Percentiles rank a stretch among this genome's conserved stretches.
phyloP scores from a whole-genome alignment of 2,329 filamentous ascomycete species.

The Periconia digitata region DNA sequence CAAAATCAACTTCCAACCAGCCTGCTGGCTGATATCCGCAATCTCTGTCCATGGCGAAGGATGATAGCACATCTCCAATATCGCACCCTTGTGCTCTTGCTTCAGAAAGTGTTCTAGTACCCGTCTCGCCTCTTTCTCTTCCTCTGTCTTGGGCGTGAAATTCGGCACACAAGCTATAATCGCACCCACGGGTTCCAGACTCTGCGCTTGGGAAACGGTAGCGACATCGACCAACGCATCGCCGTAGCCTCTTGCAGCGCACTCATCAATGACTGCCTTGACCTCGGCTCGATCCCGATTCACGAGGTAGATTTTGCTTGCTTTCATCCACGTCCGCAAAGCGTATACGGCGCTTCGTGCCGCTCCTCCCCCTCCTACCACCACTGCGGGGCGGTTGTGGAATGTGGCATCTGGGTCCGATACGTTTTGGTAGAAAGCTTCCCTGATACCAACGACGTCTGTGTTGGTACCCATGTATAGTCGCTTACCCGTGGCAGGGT shows the following conservation, averaged over 20 bases:
- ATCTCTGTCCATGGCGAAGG: slow-evolving; percentile 67
- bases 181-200: slow-evolving; percentile 62
- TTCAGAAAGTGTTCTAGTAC: slow-evolving; percentile 56
- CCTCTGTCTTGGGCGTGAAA: slow-evolving; percentile 66
- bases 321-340: slow-evolving; percentile 68
- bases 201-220: slow-evolving; percentile 61
- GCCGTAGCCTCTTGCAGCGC: slow-evolving; percentile 60
- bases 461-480: slow-evolving; percentile 76
- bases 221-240: slow-evolving; percentile 62
- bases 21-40: slow-evolving; percentile 59
- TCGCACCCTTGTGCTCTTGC: slow-evolving; percentile 62
- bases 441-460: slow-evolving; percentile 75
- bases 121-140: slow-evolving; percentile 62
- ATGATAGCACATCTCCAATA: slow-evolving; percentile 85
- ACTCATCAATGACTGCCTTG: slow-evolving; percentile 66
- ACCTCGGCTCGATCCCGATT: slow-evolving; percentile 73
- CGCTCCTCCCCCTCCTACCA: slow-evolving; percentile 77
- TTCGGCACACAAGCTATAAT: slow-evolving; percentile 77
- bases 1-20: slow-evolving; percentile 72
- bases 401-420: slow-evolving; percentile 50
- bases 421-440: slow-evolving; percentile 61
- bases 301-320: slow-evolving; percentile 71
- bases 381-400: slow-evolving; percentile 65
- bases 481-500: slow-evolving; percentile 49
- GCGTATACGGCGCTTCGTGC: slow-evolving; percentile 78